Evolutionary conservation across 331 rosid genomes (phyloP), one percentile per base, ranked within the genome.

Genomic region (Telfairia occidentalis): DNA sequence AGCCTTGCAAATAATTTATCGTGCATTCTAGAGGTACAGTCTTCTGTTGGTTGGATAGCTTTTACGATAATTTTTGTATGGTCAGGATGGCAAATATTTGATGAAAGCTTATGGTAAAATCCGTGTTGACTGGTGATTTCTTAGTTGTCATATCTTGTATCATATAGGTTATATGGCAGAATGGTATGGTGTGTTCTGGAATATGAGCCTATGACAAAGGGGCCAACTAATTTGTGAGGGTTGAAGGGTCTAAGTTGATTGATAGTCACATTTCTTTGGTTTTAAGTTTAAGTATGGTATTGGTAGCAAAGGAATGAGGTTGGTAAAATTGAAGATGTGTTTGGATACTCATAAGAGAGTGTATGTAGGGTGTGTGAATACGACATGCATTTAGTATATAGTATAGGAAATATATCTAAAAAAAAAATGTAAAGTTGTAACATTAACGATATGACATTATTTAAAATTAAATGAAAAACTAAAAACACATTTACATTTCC

Each of bases 21-120:
- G 86, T 94, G 97, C 97, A 91, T 94, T 89, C 92, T 91, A 94
- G 89, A 89, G 98, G 98, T 94, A n/a, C n/a, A 88, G 52, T 18
- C 43, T 71, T 71, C 46, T n/a, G 76, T 26, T 48, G 26, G 0
- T 5, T 28, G 58, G 40, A 70, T 28, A 16, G 75, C 10, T 43
- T 70, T 45, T 45, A 45, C 15, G 7, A 28, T 54, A 46, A 70
- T 45, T 70, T 66, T 45, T 40, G 13, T 45, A 18, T 26, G 38
- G 38, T 69, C 58, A 70, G 38, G 6, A 70, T 70, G 42, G 9
- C 16, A 55, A 74, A 23, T 57, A 74, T 34, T 54, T 54, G 46
- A 19, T 54, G 46, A 19, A 8, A 35, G 9, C 23, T 9, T 5
- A 2, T 73, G n/a, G 24, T 54, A 45, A 70, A 70, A 28, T 40